Conservation (phyloP, 768 basidiomycete species). For the Boletus sp. region DNA sequence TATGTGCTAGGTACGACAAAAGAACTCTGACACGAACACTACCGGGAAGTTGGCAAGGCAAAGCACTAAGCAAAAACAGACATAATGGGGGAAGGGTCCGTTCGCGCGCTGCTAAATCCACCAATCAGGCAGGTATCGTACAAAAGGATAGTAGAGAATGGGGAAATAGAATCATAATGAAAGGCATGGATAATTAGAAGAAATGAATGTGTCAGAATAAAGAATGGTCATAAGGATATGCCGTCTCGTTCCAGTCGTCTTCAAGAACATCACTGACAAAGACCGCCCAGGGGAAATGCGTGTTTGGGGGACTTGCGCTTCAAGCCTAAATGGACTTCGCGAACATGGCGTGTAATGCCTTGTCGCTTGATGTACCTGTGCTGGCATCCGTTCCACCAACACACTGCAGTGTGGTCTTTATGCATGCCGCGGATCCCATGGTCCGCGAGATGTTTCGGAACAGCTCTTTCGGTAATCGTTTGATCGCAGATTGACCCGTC, state of each 20-base stretch:
- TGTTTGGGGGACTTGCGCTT: constrained; percentile 2
- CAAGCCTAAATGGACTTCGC: constrained; percentile 16
- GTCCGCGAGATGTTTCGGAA: constrained; percentile 8
- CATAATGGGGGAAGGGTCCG: not conserved
- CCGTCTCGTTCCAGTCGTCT: not conserved
- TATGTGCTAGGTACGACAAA: not conserved
- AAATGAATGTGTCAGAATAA: not conserved
- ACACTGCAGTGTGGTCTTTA: not conserved
- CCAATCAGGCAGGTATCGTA: constrained; percentile 2
- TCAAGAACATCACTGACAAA: not conserved
- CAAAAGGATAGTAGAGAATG: not conserved
- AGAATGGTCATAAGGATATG: not conserved
- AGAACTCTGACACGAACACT: not conserved
- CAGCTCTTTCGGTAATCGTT: not conserved
- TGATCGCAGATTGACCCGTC: not conserved
- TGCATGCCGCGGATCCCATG: constrained; percentile 12
- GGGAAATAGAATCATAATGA: not conserved
- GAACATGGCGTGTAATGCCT: constrained; percentile 8
- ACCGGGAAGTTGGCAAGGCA: not conserved
- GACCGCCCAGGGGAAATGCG: not conserved
- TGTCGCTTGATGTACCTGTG: not conserved
- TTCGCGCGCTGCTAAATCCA: not conserved
- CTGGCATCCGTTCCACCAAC: constrained; percentile 12
- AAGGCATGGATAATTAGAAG: not conserved
- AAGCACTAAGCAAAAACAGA: not conserved